Conservation (phyloP, 768 basidiomycete genomes). For the Boletus rex-veris region DNA sequence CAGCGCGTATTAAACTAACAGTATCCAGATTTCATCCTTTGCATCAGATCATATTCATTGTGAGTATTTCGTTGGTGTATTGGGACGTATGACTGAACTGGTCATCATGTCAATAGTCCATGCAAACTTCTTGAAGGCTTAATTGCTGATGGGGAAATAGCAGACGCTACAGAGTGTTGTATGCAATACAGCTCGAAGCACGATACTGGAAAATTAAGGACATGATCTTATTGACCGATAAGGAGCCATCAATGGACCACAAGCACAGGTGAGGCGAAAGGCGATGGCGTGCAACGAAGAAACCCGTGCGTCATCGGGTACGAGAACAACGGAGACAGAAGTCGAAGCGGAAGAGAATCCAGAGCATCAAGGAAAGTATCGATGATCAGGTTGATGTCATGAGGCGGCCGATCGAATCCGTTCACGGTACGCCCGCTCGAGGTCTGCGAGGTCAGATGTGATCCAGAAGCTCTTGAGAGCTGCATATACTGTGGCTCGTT, state of each 20-base stretch:
- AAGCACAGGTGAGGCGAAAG: constrained; percentile 2
- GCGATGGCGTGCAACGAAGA: background rate
- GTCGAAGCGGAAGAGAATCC: background rate
- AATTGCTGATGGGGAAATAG: constrained; percentile 3
- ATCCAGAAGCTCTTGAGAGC: constrained; percentile 72
- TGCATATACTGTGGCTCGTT: constrained; percentile 59
- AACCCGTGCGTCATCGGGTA: background rate
- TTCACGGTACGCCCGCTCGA: constrained; percentile 58
- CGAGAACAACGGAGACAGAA: background rate
- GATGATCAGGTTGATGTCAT: constrained; percentile 4
- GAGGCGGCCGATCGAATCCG: constrained; percentile 38
- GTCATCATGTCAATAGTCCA: constrained; percentile 53
- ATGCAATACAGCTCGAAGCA: constrained; percentile 7
- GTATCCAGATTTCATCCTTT: constrained; percentile 78
- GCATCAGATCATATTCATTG: constrained; percentile 87
- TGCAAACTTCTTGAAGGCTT: constrained; percentile 82
- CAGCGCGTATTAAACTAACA: background rate
- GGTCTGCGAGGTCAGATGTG: constrained; percentile 51
- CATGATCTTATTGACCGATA: background rate
- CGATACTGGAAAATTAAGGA: background rate
- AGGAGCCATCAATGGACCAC: background rate
- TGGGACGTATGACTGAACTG: constrained; percentile 5
- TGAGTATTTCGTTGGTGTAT: constrained; percentile 36
- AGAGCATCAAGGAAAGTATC: background rate
- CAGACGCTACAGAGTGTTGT: background rate